Evolutionary conservation across 805 yeast species (phyloP).

Genomic region (Starmerella sirachaensis): DNA sequence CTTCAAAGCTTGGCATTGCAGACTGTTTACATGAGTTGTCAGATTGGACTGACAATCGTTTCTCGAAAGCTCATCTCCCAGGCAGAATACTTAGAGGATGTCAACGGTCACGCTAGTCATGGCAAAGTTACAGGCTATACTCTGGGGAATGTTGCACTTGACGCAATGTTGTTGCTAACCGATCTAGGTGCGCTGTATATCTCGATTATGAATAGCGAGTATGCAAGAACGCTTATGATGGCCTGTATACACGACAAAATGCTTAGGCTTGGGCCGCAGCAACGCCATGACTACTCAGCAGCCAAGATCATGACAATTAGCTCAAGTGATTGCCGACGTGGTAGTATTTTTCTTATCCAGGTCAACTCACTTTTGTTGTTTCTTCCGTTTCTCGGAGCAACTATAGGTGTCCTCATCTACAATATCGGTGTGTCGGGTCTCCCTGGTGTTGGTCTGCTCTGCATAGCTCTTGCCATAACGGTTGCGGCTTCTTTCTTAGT

Average conservation of each 20-base stretch:
- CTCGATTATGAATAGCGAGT: slow-evolving; percentile 53
- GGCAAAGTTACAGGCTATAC: slow-evolving; percentile 66
- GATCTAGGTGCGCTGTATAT: slow-evolving; percentile 52
- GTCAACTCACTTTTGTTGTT: slow-evolving; percentile 9
- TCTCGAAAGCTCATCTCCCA: slow-evolving; percentile 13
- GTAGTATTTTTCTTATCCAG: slow-evolving; percentile 37
- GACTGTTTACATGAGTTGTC: slow-evolving; percentile 8
- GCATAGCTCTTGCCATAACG: slow-evolving; percentile 30
- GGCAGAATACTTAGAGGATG: slow-evolving; percentile 12
- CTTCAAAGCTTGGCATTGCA: slow-evolving; percentile 4
- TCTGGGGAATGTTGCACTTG: slow-evolving; percentile 50
- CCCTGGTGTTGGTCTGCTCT: slow-evolving; percentile 48
- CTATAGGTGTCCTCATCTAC: slow-evolving; percentile 50
- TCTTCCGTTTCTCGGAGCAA: slow-evolving; percentile 26
- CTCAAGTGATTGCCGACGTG: slow-evolving; percentile 68
- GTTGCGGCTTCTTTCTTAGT: slow-evolving; percentile 23
- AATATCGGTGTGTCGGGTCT: slow-evolving; percentile 64
- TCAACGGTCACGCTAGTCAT: slow-evolving; percentile 6
- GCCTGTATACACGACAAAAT: slow-evolving; percentile 60
- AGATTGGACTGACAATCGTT: slow-evolving; percentile 16
- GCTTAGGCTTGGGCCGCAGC: slow-evolving; percentile 43
- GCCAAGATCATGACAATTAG: slow-evolving; percentile 64
- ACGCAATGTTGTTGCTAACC: slow-evolving; percentile 36
- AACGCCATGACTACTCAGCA: slow-evolving; percentile 49
- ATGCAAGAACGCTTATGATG: slow-evolving; percentile 56